Percentiles rank a stretch among this genome's conserved stretches.
phyloP scores from a whole-genome alignment of 2,329 filamentous ascomycete species.

The Ampelomyces quisqualis region DNA sequence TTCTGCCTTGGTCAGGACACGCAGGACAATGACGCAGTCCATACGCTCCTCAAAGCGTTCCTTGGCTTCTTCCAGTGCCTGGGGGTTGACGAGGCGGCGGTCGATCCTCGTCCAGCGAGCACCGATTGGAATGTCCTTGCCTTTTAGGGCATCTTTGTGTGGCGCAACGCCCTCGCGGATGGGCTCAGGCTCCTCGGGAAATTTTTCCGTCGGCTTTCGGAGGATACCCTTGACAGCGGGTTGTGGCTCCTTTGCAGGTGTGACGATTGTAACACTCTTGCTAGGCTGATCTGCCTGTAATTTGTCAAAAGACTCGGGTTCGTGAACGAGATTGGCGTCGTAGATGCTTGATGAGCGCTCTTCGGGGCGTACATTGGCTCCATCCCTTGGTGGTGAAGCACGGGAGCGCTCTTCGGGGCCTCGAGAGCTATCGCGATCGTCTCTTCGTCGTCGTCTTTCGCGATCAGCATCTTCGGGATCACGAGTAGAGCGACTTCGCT shows the following conservation, averaged over 20 bases:
- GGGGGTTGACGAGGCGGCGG: conserved; percentile 82
- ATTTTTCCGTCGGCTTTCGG: conserved; percentile 76
- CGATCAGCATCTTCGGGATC: conserved; percentile 35
- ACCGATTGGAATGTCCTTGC: conserved; percentile 67
- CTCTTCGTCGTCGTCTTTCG: conserved; percentile 38
- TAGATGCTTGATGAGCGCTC: conserved; percentile 35
- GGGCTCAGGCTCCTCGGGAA: conserved; percentile 82
- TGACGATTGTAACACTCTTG: conserved; percentile 60
- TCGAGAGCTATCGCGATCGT: conserved; percentile 36
- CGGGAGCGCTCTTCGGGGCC: conserved; percentile 30
- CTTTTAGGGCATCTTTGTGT: conserved; percentile 79
- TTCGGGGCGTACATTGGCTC: conserved; percentile 27
- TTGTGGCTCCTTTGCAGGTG: conserved; percentile 68
- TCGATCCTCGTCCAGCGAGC: conserved; percentile 94
- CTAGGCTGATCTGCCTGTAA: conserved; percentile 21
- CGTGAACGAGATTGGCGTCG: conserved; percentile 35
- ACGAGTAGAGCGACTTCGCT: conserved; percentile 34
- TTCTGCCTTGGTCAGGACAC: conserved; percentile 83
- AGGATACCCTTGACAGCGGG: conserved; percentile 74
- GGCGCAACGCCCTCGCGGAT: conserved; percentile 88
- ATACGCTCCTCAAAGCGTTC: conserved; percentile 90
- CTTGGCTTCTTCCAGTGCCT: conserved; percentile 80
- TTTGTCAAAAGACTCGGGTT: conserved; percentile 35
- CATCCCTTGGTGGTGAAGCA: conserved; percentile 24
- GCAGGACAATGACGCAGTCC: conserved; percentile 88